These are phyloP conservation scores for Collybia mongolica DNA, from an alignment of 768 basidiomycete species.

Conservation along the genomic window DNA sequence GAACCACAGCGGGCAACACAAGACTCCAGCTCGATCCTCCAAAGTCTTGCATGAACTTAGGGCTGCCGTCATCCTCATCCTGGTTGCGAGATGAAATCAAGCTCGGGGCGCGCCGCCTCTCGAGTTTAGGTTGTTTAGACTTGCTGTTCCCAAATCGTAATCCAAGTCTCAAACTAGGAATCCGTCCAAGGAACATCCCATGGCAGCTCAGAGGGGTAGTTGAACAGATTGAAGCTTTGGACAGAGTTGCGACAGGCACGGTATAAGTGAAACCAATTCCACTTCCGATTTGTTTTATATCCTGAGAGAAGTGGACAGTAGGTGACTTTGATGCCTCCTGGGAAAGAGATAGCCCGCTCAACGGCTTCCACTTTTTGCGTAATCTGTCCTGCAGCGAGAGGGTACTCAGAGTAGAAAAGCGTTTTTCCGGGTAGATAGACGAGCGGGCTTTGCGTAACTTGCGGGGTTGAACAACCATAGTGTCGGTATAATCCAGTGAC, in stretches of 20 bases:
- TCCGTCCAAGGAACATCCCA: conserved; percentile 11
- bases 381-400: conserved; percentile 39
- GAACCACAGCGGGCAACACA: conserved; percentile 6
- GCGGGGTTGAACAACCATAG: conserved; percentile 24
- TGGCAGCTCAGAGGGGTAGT: conserved; percentile 15
- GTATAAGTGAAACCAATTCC: conserved; percentile 53
- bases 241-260: conserved; percentile 25
- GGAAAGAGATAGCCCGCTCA: conserved; percentile 25
- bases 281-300: conserved; percentile 45
- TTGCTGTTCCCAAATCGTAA: conserved; percentile 10
- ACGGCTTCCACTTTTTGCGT: conserved; percentile 30
- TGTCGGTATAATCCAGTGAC: conserved; percentile 17
- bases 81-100: conserved; percentile 1
- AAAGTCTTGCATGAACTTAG: conserved; percentile 5
- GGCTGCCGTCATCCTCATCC: not conserved
- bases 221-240: conserved; percentile 19
- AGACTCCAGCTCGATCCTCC: conserved; percentile 16
- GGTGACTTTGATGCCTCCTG: conserved; percentile 15
- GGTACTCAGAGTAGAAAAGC: conserved; percentile 29
- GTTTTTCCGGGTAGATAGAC: conserved; percentile 23
- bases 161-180: conserved; percentile 12
- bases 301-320: conserved; percentile 38
- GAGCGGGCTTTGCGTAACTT: conserved; percentile 39
- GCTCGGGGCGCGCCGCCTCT: conserved; percentile 6
- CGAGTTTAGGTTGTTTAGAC: conserved; percentile 9